phyloP scores from a whole-genome alignment of 148 eudicot species.

The Rhododendron simsii region DNA sequence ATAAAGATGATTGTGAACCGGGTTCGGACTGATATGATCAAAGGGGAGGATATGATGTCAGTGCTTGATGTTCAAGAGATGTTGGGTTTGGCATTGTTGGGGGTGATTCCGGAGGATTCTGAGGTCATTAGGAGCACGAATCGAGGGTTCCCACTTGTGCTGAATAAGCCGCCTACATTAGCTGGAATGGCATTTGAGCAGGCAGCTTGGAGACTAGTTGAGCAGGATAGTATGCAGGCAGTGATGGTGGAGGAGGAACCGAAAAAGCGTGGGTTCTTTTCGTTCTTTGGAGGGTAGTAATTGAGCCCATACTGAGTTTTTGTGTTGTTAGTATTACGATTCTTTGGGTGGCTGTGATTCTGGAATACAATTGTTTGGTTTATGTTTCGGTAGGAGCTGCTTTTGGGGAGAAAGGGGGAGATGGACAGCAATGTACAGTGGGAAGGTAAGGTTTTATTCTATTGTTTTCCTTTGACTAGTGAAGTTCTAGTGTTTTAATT shows the following conservation, averaged over 20 bases:
- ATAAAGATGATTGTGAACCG: conserved; percentile 95
- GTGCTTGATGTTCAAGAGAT: conserved; percentile 96
- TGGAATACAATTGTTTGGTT: conserved; percentile 3
- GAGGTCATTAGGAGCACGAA: conserved; percentile 98
- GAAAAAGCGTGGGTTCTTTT: conserved; percentile 86
- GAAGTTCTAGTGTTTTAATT: not conserved
- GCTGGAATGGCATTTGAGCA: conserved; percentile 98
- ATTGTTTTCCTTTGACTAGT: not conserved
- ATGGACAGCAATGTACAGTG: conserved; percentile 31
- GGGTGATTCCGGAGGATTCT: conserved; percentile 88
- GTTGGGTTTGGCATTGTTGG: conserved; percentile 85
- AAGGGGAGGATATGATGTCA: conserved; percentile 99
- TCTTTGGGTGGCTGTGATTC: not conserved
- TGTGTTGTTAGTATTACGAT: not conserved
- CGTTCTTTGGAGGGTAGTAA: conserved; percentile 72
- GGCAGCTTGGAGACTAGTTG: conserved; percentile 96
- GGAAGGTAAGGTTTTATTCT: conserved; percentile 25
- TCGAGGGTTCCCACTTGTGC: conserved; percentile 84
- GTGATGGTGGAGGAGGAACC: conserved; percentile 98
- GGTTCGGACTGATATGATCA: conserved; percentile 87
- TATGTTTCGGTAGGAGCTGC: not conserved
- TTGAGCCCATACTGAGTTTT: not conserved
- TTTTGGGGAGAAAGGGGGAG: conserved; percentile 15
- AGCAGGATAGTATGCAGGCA: conserved; percentile 96
- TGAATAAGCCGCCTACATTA: conserved; percentile 87